Conservation (phyloP, 768 basidiomycete genomes). For the Clathrus columnatus region DNA sequence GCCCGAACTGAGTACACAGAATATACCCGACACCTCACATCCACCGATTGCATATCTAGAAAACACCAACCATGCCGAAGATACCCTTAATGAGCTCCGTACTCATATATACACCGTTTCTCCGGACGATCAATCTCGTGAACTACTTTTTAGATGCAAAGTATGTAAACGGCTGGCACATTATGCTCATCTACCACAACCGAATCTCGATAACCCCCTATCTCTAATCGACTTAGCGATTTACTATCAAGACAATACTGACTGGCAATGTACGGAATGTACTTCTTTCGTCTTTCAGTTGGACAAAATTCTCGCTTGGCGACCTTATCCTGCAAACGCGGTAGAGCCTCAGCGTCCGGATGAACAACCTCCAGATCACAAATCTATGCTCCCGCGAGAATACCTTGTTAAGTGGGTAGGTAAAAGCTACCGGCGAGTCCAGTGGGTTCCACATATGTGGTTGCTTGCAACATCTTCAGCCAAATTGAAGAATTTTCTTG, state of each 20-base stretch:
- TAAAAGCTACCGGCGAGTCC: constrained; percentile 65
- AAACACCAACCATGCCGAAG: background rate
- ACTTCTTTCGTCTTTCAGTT: constrained; percentile 56
- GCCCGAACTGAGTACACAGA: constrained; percentile 14
- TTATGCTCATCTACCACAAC: constrained; percentile 60
- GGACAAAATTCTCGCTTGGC: constrained; percentile 89
- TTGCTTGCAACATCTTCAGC: constrained; percentile 53
- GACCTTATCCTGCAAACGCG: constrained; percentile 64
- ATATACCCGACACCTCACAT: background rate
- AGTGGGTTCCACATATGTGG: constrained; percentile 96
- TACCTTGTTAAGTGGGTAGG: constrained; percentile 88
- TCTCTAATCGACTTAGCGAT: constrained; percentile 39
- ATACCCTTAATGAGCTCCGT: background rate
- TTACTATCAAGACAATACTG: constrained; percentile 46
- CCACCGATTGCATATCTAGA: background rate
- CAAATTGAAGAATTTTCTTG: constrained; percentile 73
- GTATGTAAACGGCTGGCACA: constrained; percentile 79
- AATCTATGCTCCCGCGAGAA: constrained; percentile 66
- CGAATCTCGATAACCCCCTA: constrained; percentile 28
- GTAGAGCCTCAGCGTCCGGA: constrained; percentile 37
- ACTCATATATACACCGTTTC: background rate
- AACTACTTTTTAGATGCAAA: constrained; percentile 69
- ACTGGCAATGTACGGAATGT: constrained; percentile 76
- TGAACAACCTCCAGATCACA: constrained; percentile 41
- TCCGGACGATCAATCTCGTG: background rate